These are phyloP conservation scores for Naganishia friedmannii DNA, from an alignment of 768 basidiomycete genomes.

Conservation along the genomic window DNA sequence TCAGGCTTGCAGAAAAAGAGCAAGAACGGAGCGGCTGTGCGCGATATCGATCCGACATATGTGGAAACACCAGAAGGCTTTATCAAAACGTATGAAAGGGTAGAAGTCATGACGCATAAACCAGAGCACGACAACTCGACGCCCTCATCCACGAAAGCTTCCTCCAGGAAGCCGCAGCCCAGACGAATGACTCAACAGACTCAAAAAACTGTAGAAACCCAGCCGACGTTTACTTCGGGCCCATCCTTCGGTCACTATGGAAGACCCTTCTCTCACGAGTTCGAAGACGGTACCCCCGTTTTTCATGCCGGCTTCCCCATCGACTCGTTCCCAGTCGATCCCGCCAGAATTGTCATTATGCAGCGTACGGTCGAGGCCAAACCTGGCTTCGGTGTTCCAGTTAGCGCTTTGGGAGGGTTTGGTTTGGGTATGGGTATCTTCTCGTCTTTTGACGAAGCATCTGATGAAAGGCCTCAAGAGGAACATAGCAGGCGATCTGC, in stretches of 20 bases:
- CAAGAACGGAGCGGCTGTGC: neutral
- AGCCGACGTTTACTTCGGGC: conserved; percentile 42
- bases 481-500: conserved; percentile 36
- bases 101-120: neutral
- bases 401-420: conserved; percentile 22
- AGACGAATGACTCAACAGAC: conserved; percentile 5
- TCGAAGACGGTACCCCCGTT: conserved; percentile 9
- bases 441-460: conserved; percentile 2
- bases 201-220: conserved; percentile 33
- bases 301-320: neutral
- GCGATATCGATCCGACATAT: conserved; percentile 11
- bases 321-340: conserved; percentile 13
- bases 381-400: conserved; percentile 25
- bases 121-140: neutral
- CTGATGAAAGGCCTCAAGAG: conserved; percentile 14
- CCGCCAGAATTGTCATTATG: conserved; percentile 30
- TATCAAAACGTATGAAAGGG: conserved; percentile 29
- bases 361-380: conserved; percentile 28
- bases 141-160: neutral
- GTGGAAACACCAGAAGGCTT: conserved; percentile 28
- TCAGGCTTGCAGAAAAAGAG: neutral
- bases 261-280: conserved; percentile 45
- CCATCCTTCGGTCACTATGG: conserved; percentile 50
- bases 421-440: conserved; percentile 24
- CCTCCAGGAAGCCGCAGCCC: neutral